These are phyloP conservation scores for Dryas drummondii DNA, from an alignment of 306 rosid species.

Conservation along the genomic window DNA sequence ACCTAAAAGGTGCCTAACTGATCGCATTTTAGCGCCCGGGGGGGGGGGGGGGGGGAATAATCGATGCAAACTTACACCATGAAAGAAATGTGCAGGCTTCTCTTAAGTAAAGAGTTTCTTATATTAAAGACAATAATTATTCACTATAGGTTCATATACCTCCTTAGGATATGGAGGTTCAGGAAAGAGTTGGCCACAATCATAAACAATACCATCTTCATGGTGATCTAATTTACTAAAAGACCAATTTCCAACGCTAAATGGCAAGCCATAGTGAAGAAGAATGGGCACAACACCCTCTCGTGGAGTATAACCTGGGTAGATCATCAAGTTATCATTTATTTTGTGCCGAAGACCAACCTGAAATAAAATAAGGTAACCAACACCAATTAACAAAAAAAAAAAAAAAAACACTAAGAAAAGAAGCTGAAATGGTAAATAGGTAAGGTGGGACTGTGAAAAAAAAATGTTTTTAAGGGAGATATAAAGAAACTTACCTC, in stretches of 20 bases:
- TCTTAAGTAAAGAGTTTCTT: constrained; percentile 6
- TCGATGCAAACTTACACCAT: constrained; percentile 13
- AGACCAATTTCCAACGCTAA: constrained; percentile 91
- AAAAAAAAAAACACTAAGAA: constrained; percentile 5
- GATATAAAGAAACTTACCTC: constrained; percentile 57
- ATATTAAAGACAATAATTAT: background rate
- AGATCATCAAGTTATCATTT: constrained; percentile 93
- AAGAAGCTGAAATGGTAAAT: constrained; percentile 7
- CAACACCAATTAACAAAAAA: constrained; percentile 18
- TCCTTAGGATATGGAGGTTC: constrained; percentile 96
- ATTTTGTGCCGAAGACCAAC: constrained; percentile 93
- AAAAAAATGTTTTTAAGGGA: background rate
- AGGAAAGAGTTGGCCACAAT: constrained; percentile 78
- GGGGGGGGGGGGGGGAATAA: background rate
- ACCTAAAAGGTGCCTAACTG: background rate
- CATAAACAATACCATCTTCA: constrained; percentile 73
- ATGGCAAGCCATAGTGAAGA: constrained; percentile 91
- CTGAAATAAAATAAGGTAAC: constrained; percentile 44
- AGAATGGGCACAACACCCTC: constrained; percentile 86
- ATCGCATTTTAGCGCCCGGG: background rate
- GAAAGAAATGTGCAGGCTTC: constrained; percentile 7
- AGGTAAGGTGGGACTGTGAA: background rate
- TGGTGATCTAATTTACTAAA: constrained; percentile 81
- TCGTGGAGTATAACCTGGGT: constrained; percentile 85
- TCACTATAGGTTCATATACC: constrained; percentile 45